phyloP scores from a whole-genome alignment of 2,329 filamentous ascomycete species.

The Aspergillus sp. region DNA sequence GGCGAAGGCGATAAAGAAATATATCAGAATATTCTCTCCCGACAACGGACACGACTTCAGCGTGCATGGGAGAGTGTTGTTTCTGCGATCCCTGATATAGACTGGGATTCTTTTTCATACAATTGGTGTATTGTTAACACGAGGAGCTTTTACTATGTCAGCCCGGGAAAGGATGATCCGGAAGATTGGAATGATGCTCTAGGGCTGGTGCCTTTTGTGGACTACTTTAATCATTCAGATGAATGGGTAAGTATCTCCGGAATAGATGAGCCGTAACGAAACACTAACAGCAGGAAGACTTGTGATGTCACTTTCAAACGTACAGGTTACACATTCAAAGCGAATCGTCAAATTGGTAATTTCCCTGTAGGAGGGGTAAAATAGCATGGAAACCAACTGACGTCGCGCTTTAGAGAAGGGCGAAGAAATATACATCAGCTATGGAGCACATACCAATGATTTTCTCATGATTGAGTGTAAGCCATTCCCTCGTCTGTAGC shows the following conservation, averaged over 20 bases:
- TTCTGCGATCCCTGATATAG: constrained; percentile 31
- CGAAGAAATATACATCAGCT: constrained; percentile 34
- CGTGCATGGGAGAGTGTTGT: constrained; percentile 45
- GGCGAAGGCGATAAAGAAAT: constrained; percentile 21
- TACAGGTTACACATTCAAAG: constrained; percentile 20
- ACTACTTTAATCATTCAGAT: constrained; percentile 37
- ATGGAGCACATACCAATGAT: constrained; percentile 33
- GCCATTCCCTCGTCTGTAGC: neutral
- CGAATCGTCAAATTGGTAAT: constrained; percentile 21
- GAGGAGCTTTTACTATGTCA: constrained; percentile 53
- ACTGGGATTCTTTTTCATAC: constrained; percentile 42
- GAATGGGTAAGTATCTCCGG: constrained; percentile 21
- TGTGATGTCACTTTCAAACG: constrained; percentile 24
- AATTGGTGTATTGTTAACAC: constrained; percentile 54
- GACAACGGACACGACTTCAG: constrained; percentile 50
- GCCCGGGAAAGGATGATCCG: constrained; percentile 25
- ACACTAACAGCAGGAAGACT: constrained; percentile 5
- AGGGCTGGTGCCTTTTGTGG: constrained; percentile 34
- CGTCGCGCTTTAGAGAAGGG: constrained; percentile 20
- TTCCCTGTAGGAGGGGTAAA: neutral
- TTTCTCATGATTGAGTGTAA: constrained; percentile 32
- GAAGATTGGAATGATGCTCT: constrained; percentile 33
- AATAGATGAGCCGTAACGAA: neutral
- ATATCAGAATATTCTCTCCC: constrained; percentile 31
- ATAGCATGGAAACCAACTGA: neutral